Percentiles rank a stretch among this genome's conserved stretches.
Evolutionary conservation across 116 monocot species (phyloP).

Genomic region (Phalaenopsis hybrid): DNA sequence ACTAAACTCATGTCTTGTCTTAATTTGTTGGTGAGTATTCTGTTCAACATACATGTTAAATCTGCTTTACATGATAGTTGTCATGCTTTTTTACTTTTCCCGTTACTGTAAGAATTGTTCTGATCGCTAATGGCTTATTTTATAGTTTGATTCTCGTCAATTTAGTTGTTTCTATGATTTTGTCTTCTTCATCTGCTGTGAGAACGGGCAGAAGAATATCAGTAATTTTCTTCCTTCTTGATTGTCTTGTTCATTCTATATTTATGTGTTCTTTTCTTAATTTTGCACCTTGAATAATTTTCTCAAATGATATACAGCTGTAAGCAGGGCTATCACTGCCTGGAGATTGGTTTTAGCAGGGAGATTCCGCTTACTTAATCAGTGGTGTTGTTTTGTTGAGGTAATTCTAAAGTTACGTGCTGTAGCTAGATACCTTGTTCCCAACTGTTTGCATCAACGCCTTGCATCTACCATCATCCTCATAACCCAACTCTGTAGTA

Average conservation of each 20-base stretch:
- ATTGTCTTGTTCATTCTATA: slow-evolving; percentile 2
- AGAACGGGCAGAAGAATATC: slow-evolving; percentile 85
- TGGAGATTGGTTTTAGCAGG: slow-evolving; percentile 77
- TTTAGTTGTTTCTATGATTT: slow-evolving; percentile 84
- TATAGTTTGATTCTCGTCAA: slow-evolving; percentile 58
- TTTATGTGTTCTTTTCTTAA: neutral
- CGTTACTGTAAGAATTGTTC: slow-evolving; percentile 3
- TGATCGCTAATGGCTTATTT: slow-evolving; percentile 5
- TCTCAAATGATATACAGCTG: slow-evolving; percentile 37
- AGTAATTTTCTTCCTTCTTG: slow-evolving; percentile 35
- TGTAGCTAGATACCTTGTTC: neutral
- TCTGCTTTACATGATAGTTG: neutral
- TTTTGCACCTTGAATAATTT: slow-evolving; percentile 4
- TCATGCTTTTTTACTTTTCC: neutral
- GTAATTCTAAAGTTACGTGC: slow-evolving; percentile 21
- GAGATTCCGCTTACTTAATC: slow-evolving; percentile 72
- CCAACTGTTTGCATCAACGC: neutral
- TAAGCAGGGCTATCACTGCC: slow-evolving; percentile 57
- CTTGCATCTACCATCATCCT: neutral
- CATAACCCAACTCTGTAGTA: neutral
- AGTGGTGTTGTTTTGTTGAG: slow-evolving; percentile 87
- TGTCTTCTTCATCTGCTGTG: slow-evolving; percentile 81
- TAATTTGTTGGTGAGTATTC: slow-evolving; percentile 59
- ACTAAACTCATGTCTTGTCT: slow-evolving; percentile 52
- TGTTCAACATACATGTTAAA: neutral